These are phyloP conservation scores for Gossypium aridum DNA, from an alignment of 441 rosid species.

Conservation along the genomic window DNA sequence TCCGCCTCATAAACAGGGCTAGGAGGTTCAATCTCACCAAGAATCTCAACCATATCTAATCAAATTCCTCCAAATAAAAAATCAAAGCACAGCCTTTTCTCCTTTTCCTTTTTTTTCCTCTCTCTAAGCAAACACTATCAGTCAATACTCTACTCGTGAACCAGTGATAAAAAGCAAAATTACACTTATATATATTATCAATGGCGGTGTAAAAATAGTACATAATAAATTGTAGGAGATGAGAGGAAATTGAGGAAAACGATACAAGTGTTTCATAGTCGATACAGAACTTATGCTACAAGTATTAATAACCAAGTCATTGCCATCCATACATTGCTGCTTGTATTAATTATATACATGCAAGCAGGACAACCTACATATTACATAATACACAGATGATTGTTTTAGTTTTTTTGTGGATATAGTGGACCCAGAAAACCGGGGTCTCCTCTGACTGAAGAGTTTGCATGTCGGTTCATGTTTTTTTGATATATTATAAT, in stretches of 20 bases:
- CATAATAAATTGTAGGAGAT: not conserved
- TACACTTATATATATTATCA: not conserved
- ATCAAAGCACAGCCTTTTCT: not conserved
- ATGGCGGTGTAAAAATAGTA: constrained; percentile 8
- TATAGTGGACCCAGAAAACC: not conserved
- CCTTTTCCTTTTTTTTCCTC: no score
- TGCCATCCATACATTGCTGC: not conserved
- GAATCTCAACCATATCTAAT: constrained; percentile 2
- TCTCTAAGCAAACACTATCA: not conserved
- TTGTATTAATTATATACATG: not conserved
- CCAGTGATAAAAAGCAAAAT: not conserved
- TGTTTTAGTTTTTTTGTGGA: not conserved
- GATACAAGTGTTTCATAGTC: not conserved
- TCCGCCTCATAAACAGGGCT: constrained; percentile 1
- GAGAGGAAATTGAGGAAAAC: constrained; percentile 8
- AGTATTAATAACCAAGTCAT: not conserved
- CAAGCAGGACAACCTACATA: not conserved
- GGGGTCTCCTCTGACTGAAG: not conserved
- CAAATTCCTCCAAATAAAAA: not conserved
- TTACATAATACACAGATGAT: not conserved
- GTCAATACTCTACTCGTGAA: not conserved
- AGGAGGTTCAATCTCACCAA: constrained; percentile 9
- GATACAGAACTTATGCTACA: not conserved
- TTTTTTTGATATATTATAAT: not conserved
- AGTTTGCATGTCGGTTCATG: not conserved